A percentile compares a stretch with the other conserved stretches of the same genome.
Evolutionary conservation across 1,139 yeast species (phyloP).

Genomic region (Magnusiomyces suaveolens): DNA sequence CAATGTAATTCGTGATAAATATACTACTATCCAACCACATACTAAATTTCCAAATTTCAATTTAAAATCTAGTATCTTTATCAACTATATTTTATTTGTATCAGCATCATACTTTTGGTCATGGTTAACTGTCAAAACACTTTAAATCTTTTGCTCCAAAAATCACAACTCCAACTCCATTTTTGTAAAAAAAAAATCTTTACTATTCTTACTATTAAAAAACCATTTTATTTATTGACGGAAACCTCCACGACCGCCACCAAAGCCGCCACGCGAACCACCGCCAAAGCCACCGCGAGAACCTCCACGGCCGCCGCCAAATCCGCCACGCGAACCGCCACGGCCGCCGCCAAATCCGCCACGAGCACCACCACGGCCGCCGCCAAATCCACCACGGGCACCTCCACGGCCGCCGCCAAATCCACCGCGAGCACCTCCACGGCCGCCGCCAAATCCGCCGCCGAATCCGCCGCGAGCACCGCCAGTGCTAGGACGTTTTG

Average conservation of each 20-base stretch:
- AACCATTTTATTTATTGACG: slow-evolving; percentile 8
- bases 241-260: slow-evolving; percentile 16
- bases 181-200: no score
- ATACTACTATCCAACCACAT: no score
- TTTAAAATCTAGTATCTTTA: no score
- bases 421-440: slow-evolving; percentile 38
- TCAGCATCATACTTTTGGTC: no score
- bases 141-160: no score
- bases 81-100: no score
- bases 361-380: slow-evolving; percentile 34
- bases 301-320: slow-evolving; percentile 7
- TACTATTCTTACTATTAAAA: no score
- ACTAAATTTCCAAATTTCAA: no score
- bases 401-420: slow-evolving; percentile 37
- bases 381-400: slow-evolving; percentile 42
- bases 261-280: slow-evolving; percentile 21
- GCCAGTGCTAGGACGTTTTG: slow-evolving; percentile 45
- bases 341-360: slow-evolving; percentile 37
- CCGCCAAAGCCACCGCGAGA: slow-evolving; percentile 15
- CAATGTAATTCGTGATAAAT: no score
- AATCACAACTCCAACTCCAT: no score
- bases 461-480: slow-evolving; percentile 37
- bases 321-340: slow-evolving; percentile 26
- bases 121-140: no score
- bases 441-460: slow-evolving; percentile 34